Evolutionary conservation across 768 basidiomycete genomes (phyloP).

Genomic region (Coprinopsis cinerea): DNA sequence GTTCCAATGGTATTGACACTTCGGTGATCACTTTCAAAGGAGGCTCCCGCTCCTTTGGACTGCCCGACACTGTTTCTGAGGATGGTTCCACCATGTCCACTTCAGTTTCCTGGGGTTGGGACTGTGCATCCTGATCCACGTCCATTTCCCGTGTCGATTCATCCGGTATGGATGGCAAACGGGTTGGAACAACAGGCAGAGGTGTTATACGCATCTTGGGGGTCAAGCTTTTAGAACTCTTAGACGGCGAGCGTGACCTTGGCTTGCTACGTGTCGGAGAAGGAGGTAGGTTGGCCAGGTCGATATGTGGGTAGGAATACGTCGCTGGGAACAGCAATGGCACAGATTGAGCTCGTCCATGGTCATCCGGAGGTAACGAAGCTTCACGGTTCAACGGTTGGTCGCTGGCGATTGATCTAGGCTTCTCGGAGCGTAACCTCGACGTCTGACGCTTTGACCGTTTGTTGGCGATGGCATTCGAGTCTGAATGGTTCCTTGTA

Average conservation of each 20-base stretch:
- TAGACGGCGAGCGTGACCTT: slow-evolving; percentile 39
- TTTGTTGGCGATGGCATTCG: slow-evolving; percentile 16
- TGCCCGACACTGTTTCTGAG: too few relatives aligned
- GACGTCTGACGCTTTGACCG: slow-evolving; percentile 22
- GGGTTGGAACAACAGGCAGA: slow-evolving; percentile 12
- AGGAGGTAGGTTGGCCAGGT: slow-evolving; percentile 36
- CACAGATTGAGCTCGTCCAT: slow-evolving; percentile 40
- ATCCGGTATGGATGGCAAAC: slow-evolving; percentile 17
- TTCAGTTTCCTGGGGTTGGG: too few relatives aligned
- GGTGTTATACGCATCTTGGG: slow-evolving; percentile 26
- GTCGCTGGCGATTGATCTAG: slow-evolving; percentile 15
- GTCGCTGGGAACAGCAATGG: slow-evolving; percentile 31
- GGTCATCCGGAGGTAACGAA: slow-evolving; percentile 16
- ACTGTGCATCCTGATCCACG: too few relatives aligned
- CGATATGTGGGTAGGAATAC: slow-evolving; percentile 28
- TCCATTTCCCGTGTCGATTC: slow-evolving; percentile 19
- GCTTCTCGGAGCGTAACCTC: slow-evolving; percentile 19
- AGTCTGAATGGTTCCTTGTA: slow-evolving; percentile 31
- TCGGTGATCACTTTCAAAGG: neutral
- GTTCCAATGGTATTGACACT: too few relatives aligned
- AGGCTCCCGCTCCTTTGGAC: neutral
- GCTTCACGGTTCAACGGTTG: neutral
- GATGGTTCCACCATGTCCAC: too few relatives aligned
- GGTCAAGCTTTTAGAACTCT: slow-evolving; percentile 31
- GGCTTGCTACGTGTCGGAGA: slow-evolving; percentile 34